A percentile compares a stretch with the other conserved stretches of the same genome.
phyloP scores from a whole-genome alignment of 441 rosid genomes.

The Erodium moschatum region DNA sequence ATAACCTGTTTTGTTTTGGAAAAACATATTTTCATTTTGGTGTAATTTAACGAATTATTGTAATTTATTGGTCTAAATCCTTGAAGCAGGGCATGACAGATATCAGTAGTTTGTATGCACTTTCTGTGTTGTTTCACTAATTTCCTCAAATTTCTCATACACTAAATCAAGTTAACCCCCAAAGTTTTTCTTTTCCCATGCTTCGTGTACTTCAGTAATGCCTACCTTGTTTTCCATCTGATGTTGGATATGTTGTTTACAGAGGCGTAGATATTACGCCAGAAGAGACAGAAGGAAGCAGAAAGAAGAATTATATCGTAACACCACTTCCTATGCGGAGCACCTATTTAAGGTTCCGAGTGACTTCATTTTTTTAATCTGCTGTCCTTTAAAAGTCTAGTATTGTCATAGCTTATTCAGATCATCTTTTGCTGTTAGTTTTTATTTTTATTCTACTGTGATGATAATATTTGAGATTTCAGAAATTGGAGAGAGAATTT shows the following conservation, averaged over 20 bases:
- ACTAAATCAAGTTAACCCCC: neutral
- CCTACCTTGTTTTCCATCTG: neutral
- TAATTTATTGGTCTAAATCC: too few species aligned
- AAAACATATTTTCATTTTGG: too few species aligned
- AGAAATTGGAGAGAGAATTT: conserved; percentile 50
- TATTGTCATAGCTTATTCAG: too few species aligned
- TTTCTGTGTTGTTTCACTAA: neutral
- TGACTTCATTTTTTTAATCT: neutral
- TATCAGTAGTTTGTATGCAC: neutral
- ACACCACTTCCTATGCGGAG: conserved; percentile 50
- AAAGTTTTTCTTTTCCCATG: neutral
- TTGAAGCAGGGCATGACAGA: too few species aligned
- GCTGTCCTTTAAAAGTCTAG: neutral
- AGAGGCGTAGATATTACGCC: conserved; percentile 33
- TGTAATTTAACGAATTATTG: too few species aligned
- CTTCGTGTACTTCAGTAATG: neutral
- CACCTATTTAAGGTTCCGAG: conserved; percentile 50
- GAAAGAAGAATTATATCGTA: conserved; percentile 45
- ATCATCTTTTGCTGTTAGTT: neutral
- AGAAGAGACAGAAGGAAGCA: conserved; percentile 48
- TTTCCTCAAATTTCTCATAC: neutral
- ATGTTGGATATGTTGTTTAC: conserved; percentile 19
- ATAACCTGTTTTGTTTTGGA: too few species aligned
- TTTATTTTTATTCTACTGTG: neutral
- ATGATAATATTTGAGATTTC: conserved; percentile 21